Base-by-base conservation (phyloP, 2,329 filamentous ascomycete genomes). In the Didymella lethalis region DNA sequence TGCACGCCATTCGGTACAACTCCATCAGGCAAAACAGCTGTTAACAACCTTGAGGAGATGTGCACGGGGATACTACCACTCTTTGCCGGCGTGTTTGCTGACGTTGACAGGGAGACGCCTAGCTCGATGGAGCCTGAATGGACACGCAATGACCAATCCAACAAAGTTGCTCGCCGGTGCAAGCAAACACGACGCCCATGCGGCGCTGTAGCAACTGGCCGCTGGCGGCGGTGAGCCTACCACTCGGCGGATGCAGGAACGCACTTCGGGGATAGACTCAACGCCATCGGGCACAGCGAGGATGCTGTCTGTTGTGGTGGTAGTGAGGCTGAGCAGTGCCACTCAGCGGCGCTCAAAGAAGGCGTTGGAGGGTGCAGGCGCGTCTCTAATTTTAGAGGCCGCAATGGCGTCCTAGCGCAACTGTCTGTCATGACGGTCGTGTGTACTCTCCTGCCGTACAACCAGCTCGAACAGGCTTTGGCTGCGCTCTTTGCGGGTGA, bases 251-350 rank as follows among this genome's bases (percentile, higher is more conserved):
- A 59, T 28, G 50, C 50, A 54, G 56, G 20, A 47, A 50, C 46
- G 31, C 49, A 16, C 26, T 50, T 59, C 26, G 50, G 56, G 56
- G 25, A 51, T 54, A 59, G 46, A 34, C 6, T 36, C 50, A 48
- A 54, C 50, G 32, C 56, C 56, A 48, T 25, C 56, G 50, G 56
- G 47, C 56, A 51, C 38, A 43, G 56, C 56, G 56, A 59, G 23
- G 14, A 47, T 34, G 32, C 38, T 58, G 40, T 50, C 40, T 54
- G 25, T 45, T 36, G 50, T 29, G 49, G 34, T 59, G 40, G 50
- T 26, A 59, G 62, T 69, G 68, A 70, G 69, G 69, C 69, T 72
- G 69, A 69, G 64, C 63, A 65, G 38, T 47, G 45, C 31, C 49
- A 40, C 61, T 61, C 50, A 63, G 64, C 66, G 54, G 51, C 57